Percentiles rank a stretch among this genome's conserved stretches.
These are phyloP conservation scores for Aspergillus felis DNA, from an alignment of 2,329 filamentous ascomycete species.

Conservation along the genomic window DNA sequence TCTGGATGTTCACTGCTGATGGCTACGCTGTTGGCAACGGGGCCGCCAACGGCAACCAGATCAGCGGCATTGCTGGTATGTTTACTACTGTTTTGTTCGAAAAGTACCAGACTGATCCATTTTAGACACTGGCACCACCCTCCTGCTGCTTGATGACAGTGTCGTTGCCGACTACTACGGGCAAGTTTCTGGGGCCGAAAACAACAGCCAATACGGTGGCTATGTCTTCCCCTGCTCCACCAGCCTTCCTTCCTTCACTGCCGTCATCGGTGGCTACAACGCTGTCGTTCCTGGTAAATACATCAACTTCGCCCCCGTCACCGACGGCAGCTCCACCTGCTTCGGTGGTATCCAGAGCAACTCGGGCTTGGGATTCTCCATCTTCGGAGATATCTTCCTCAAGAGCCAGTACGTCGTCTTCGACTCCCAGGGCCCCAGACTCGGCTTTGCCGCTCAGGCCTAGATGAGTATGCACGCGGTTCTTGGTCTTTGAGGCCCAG, in stretches of 20 bases:
- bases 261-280: conserved; percentile 48
- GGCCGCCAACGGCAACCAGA: conserved; percentile 35
- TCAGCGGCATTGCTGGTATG: conserved; percentile 53
- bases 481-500: neutral
- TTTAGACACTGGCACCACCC: conserved; percentile 64
- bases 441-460: conserved; percentile 48
- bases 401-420: conserved; percentile 75
- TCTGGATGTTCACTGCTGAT: conserved; percentile 58
- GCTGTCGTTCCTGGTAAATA: conserved; percentile 52
- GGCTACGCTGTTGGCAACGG: conserved; percentile 54
- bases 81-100: neutral
- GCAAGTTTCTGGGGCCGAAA: conserved; percentile 50
- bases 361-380: conserved; percentile 56
- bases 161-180: conserved; percentile 59
- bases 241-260: conserved; percentile 50
- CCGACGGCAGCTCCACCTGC: conserved; percentile 48
- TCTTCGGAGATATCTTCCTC: conserved; percentile 75
- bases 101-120: neutral
- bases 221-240: conserved; percentile 53
- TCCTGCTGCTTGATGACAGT: conserved; percentile 55
- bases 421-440: conserved; percentile 49
- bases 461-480: conserved; percentile 9
- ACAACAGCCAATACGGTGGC: conserved; percentile 49
- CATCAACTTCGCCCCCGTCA: conserved; percentile 52
- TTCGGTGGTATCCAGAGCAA: conserved; percentile 72